phyloP scores from a whole-genome alignment of 2,329 filamentous ascomycete species.

The Aspergillus ibericus region DNA sequence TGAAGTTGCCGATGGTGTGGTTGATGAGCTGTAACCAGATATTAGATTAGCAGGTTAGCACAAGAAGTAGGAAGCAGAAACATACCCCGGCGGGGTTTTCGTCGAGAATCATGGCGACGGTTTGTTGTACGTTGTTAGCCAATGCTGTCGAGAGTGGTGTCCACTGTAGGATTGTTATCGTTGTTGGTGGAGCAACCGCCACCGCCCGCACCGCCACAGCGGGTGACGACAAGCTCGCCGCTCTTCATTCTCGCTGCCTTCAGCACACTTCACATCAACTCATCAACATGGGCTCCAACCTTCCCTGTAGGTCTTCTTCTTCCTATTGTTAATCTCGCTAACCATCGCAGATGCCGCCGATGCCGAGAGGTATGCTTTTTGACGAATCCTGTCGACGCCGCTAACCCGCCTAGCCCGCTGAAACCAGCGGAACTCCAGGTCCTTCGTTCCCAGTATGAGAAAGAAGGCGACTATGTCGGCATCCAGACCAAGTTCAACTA shows the following conservation, averaged over 20 bases:
- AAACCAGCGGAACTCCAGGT: conserved; percentile 91
- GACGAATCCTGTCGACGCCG: neutral
- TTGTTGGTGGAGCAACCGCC: conserved; percentile 44
- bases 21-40: conserved; percentile 71
- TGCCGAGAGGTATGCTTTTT: conserved; percentile 72
- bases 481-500: conserved; percentile 99
- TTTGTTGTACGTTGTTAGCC: neutral
- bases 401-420: conserved; percentile 64
- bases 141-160: neutral
- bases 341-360: conserved; percentile 79
- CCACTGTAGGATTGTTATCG: neutral
- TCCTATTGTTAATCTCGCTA: neutral
- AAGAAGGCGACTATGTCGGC: conserved; percentile 94
- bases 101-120: conserved; percentile 79
- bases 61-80: neutral
- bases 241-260: neutral
- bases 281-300: conserved; percentile 45
- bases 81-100: conserved; percentile 84
- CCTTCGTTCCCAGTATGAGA: conserved; percentile 90
- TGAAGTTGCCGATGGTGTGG: conserved; percentile 92
- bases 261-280: neutral
- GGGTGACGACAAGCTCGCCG: conserved; percentile 28
- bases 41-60: conserved; percentile 8
- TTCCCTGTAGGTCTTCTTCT: conserved; percentile 48
- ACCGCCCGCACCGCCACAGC: conserved; percentile 39